phyloP scores from a whole-genome alignment of 2,329 filamentous ascomycete species.

The Dactylella cylindrospora region DNA sequence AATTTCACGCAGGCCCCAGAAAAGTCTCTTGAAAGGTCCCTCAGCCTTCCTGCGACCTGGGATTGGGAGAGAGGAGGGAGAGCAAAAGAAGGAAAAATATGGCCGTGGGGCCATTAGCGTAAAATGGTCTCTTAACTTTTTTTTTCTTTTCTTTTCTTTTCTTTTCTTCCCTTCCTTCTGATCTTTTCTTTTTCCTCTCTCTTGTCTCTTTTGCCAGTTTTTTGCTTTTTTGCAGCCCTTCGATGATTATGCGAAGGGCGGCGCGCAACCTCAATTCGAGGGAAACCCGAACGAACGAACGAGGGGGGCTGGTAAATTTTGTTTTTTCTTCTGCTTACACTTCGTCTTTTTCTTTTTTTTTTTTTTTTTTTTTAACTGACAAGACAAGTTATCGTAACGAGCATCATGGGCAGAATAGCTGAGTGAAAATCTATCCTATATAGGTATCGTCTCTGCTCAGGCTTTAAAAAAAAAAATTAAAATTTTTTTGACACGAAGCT shows the following conservation, averaged over 20 bases:
- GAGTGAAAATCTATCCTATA: conserved; percentile 31
- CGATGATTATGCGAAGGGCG: conserved; percentile 46
- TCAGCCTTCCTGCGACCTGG: conserved; percentile 46
- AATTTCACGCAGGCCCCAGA: conserved; percentile 15
- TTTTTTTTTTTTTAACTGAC: background rate
- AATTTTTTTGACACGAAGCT: no score
- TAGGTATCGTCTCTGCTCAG: conserved; percentile 16
- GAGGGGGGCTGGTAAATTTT: conserved; percentile 42
- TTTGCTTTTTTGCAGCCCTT: conserved; percentile 43
- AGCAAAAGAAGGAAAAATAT: conserved; percentile 11
- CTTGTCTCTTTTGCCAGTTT: no score
- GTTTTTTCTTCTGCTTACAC: background rate
- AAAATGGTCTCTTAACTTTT: background rate
- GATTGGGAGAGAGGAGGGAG: conserved; percentile 39
- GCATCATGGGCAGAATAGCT: conserved; percentile 34
- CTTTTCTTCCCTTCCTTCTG: conserved; percentile 14
- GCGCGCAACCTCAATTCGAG: conserved; percentile 46
- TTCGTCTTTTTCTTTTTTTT: conserved; percentile 2
- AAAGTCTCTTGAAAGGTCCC: conserved; percentile 42
- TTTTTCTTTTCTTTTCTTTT: background rate
- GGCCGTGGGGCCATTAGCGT: conserved; percentile 44
- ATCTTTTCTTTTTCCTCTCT: no score
- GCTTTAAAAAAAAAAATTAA: conserved; percentile 8
- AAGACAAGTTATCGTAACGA: conserved; percentile 39
- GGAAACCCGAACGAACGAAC: conserved; percentile 35